Percentiles rank a stretch among this genome's conserved stretches.
phyloP scores from a whole-genome alignment of 2,329 filamentous ascomycete genomes.

The Herpotrichia juniperi region DNA sequence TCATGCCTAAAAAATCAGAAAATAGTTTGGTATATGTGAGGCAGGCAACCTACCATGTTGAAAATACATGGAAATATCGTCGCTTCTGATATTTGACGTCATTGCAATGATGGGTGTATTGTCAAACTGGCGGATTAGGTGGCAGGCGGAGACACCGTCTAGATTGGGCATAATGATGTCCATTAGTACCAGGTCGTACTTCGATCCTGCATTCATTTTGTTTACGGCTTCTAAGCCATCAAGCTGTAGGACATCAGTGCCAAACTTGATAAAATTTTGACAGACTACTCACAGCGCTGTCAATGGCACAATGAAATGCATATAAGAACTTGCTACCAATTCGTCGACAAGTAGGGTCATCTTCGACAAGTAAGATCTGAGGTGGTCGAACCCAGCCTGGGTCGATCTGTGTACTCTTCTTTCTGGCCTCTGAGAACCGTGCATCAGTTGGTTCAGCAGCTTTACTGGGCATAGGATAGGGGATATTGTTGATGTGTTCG shows the following conservation, averaged over 20 bases:
- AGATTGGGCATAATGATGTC: conserved; percentile 93
- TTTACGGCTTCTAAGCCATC: conserved; percentile 92
- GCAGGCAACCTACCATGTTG: conserved; percentile 74
- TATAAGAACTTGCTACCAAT: conserved; percentile 72
- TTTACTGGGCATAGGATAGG: conserved; percentile 78
- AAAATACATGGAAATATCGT: conserved; percentile 97
- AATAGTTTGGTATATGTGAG: neutral
- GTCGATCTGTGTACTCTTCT: conserved; percentile 66
- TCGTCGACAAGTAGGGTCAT: conserved; percentile 69
- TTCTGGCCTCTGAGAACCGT: conserved; percentile 59
- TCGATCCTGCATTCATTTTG: conserved; percentile 72
- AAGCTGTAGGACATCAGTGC: conserved; percentile 58
- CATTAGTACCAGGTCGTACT: conserved; percentile 66
- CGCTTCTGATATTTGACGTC: conserved; percentile 97
- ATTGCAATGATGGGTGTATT: conserved; percentile 92
- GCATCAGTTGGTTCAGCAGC: conserved; percentile 57
- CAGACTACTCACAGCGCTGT: conserved; percentile 62
- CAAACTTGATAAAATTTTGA: too few relatives aligned
- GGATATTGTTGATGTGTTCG: conserved; percentile 93
- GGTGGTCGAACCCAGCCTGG: conserved; percentile 72
- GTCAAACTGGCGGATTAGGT: conserved; percentile 88
- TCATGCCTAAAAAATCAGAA: conserved; percentile 74
- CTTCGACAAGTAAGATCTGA: conserved; percentile 88
- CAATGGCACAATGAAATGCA: conserved; percentile 68
- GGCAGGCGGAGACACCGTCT: conserved; percentile 92